A percentile compares a stretch with the other conserved stretches of the same genome.
phyloP scores from a whole-genome alignment of 2,329 filamentous ascomycete species.

The Ceratocystis diversiconidia region DNA sequence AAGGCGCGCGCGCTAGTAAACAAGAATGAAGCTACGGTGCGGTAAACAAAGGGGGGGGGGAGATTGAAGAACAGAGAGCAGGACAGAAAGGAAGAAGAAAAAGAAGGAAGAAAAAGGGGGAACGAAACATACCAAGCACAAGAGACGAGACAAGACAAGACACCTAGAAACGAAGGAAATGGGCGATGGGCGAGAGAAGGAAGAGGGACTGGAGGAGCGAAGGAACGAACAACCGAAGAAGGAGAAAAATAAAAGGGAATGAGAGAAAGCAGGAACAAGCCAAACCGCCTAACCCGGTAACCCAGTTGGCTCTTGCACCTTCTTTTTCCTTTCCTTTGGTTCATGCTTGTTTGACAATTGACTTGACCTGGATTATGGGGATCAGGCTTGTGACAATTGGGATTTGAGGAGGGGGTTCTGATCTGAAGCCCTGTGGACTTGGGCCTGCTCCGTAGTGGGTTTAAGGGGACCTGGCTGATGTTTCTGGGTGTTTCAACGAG shows the following conservation, averaged over 20 bases:
- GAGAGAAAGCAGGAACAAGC: not conserved
- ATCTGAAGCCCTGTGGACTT: not conserved
- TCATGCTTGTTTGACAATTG: not conserved
- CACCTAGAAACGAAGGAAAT: not conserved
- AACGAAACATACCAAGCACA: not conserved
- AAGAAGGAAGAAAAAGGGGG: not conserved
- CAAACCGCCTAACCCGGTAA: not conserved
- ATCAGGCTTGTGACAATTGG: not conserved
- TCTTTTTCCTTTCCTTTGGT: slow-evolving; percentile 1
- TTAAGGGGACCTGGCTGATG: not conserved
- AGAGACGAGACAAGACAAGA: not conserved
- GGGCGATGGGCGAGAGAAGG: no score
- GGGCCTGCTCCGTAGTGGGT: no score
- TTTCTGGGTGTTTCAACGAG: not conserved
- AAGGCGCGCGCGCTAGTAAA: no score
- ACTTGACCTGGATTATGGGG: no score
- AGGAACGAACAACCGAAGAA: not conserved
- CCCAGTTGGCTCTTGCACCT: not conserved
- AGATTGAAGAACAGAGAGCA: not conserved
- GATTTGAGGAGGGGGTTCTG: no score
- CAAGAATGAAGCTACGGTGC: not conserved
- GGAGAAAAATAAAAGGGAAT: not conserved
- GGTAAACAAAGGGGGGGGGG: not conserved
- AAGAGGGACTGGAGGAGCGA: not conserved
- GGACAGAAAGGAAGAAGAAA: not conserved